Percentiles rank a stretch among this genome's conserved stretches.
phyloP scores from a whole-genome alignment of 1,284 basidiomycete species.

The Omphalotus olearius region DNA sequence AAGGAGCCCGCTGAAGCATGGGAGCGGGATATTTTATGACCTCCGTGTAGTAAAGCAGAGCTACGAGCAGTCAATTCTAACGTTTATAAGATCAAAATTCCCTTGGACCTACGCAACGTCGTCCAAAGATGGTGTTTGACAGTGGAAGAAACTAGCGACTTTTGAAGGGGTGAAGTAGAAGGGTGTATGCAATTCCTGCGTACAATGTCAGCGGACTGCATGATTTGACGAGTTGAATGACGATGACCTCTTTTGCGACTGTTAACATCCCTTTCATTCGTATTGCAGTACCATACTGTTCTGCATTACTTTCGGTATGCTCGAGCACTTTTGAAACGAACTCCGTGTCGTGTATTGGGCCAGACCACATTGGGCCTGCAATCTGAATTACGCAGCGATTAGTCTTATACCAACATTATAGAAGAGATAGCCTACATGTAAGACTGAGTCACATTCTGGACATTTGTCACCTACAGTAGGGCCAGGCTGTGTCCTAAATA shows the following conservation, averaged over 20 bases:
- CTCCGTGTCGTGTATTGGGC: slow-evolving; percentile 73
- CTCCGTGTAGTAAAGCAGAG: slow-evolving; percentile 86
- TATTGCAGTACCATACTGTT: slow-evolving; percentile 72
- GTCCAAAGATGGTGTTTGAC: slow-evolving; percentile 70
- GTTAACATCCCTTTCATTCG: slow-evolving; percentile 97
- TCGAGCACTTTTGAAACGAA: slow-evolving; percentile 79
- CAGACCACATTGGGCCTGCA: slow-evolving; percentile 97
- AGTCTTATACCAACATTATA: slow-evolving; percentile 2
- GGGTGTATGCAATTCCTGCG: slow-evolving; percentile 72
- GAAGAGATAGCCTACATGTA: slow-evolving; percentile 56
- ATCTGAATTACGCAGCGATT: slow-evolving; percentile 37
- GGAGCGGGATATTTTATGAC: slow-evolving; percentile 83
- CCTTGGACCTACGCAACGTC: slow-evolving; percentile 61
- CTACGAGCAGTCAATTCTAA: slow-evolving; percentile 25
- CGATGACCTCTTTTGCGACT: slow-evolving; percentile 77
- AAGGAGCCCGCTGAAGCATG: slow-evolving; percentile 88
- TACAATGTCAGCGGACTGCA: slow-evolving; percentile 1
- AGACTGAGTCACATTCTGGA: slow-evolving; percentile 73
- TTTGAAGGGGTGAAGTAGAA: slow-evolving; percentile 93
- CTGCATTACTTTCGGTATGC: slow-evolving; percentile 61
- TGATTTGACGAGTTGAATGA: neutral
- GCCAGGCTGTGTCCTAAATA: slow-evolving; percentile 73
- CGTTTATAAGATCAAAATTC: neutral
- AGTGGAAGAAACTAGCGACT: slow-evolving; percentile 82
- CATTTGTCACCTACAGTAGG: slow-evolving; percentile 70